Conservation (phyloP, 257 asterid species). For the Cruciata laevipes region DNA sequence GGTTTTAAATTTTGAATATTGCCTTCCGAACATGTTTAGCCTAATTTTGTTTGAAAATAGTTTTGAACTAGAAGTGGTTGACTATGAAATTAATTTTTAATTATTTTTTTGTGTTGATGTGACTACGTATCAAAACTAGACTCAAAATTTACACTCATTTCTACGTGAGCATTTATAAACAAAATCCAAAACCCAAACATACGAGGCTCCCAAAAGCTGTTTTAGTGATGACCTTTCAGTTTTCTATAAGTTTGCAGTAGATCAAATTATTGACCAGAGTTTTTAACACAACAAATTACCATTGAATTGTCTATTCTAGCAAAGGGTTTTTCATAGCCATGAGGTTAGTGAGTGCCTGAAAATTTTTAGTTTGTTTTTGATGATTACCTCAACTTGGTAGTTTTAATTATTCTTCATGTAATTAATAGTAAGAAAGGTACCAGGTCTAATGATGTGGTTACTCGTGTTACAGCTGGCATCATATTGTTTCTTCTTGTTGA, state of each 20-base stretch:
- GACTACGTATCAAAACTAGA: not conserved
- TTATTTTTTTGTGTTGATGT: not conserved
- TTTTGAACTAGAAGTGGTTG: not conserved
- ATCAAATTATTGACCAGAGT: not conserved
- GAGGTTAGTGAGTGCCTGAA: not conserved
- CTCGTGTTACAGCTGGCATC: conserved; percentile 73
- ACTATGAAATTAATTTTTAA: too few species aligned
- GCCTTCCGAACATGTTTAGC: not conserved
- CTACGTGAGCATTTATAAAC: not conserved
- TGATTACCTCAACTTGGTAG: not conserved
- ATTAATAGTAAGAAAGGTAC: not conserved
- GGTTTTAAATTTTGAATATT: not conserved
- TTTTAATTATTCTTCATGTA: not conserved
- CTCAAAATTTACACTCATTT: too few species aligned
- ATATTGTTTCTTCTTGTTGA: conserved; percentile 83
- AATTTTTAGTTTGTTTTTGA: not conserved
- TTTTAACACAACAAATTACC: not conserved
- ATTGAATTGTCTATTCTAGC: not conserved
- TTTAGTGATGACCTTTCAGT: not conserved
- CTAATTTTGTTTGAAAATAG: not conserved
- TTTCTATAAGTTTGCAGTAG: not conserved
- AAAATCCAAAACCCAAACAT: not conserved
- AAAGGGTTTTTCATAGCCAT: not conserved
- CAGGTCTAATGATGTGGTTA: conserved; percentile 13
- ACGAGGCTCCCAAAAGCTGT: not conserved